phyloP scores from a whole-genome alignment of 257 asterid species.

The Solanum gracilifrons region DNA sequence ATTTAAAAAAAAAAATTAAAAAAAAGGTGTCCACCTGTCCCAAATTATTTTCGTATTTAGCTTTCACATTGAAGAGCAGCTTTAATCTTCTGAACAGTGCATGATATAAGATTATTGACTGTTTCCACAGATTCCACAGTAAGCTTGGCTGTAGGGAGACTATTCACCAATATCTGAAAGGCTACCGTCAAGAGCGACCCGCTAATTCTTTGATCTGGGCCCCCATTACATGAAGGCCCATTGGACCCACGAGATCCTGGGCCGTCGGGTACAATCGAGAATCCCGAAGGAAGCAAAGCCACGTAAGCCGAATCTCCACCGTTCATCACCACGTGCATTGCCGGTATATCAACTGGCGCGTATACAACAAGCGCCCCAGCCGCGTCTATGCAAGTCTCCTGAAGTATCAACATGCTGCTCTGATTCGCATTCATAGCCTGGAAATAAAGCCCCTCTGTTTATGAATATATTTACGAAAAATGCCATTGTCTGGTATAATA shows the following conservation, averaged over 20 bases:
- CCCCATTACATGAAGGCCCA: conserved; percentile 20
- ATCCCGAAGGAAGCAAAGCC: conserved; percentile 85
- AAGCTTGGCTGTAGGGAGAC: conserved; percentile 77
- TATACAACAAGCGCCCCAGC: conserved; percentile 85
- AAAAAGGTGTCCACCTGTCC: background rate
- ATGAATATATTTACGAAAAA: background rate
- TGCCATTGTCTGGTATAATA: background rate
- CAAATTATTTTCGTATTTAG: conserved; percentile 3
- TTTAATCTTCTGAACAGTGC: conserved; percentile 92
- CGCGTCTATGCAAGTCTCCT: conserved; percentile 76
- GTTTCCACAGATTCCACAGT: conserved; percentile 94
- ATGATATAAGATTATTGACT: conserved; percentile 70
- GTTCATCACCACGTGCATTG: conserved; percentile 90
- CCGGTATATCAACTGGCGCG: conserved; percentile 97
- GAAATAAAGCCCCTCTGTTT: background rate
- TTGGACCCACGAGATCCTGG: conserved; percentile 31
- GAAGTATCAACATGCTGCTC: conserved; percentile 80
- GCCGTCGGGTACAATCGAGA: conserved; percentile 81
- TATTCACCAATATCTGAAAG: conserved; percentile 79
- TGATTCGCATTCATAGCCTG: conserved; percentile 67
- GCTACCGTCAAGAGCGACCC: conserved; percentile 88
- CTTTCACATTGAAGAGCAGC: conserved; percentile 70
- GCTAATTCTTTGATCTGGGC: conserved; percentile 26
- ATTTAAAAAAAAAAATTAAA: background rate
- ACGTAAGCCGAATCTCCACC: conserved; percentile 95